phyloP scores from a whole-genome alignment of 768 basidiomycete genomes.

The Hemileccinum rubropunctum region DNA sequence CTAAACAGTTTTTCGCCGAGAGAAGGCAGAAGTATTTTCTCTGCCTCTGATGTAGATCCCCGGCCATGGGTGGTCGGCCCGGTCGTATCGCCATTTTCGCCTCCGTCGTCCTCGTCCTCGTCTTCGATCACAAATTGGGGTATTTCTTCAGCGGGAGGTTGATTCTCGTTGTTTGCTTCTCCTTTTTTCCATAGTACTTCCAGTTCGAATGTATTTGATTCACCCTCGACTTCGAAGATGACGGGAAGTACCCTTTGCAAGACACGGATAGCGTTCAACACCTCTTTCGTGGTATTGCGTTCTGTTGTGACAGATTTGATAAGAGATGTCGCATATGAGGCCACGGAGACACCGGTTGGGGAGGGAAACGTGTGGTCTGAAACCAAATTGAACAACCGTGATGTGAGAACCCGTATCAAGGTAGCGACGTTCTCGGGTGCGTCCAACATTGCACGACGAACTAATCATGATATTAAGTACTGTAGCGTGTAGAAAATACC shows the following conservation, averaged over 20 bases:
- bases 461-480: constrained; percentile 37
- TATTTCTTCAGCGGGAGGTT: constrained; percentile 20
- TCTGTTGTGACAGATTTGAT: constrained; percentile 57
- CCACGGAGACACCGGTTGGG: constrained; percentile 49
- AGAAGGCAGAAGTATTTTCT: constrained; percentile 61
- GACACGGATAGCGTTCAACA: constrained; percentile 88
- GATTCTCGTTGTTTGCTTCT: constrained; percentile 41
- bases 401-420: constrained; percentile 67
- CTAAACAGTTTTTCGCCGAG: constrained; percentile 78
- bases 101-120: constrained; percentile 51
- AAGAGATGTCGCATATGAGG: constrained; percentile 67
- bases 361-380: constrained; percentile 81
- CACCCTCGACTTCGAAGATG: constrained; percentile 78
- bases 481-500: neutral
- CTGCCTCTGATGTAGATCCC: constrained; percentile 31
- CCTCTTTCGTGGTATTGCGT: constrained; percentile 78
- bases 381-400: constrained; percentile 70
- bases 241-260: constrained; percentile 87
- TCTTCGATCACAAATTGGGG: constrained; percentile 91
- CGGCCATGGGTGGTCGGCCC: constrained; percentile 13
- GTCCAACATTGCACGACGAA: constrained; percentile 75
- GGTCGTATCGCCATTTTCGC: constrained; percentile 39
- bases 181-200: constrained; percentile 81
- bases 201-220: constrained; percentile 68
- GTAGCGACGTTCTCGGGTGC: constrained; percentile 87